phyloP scores from a whole-genome alignment of 352 stramenopile species.

The Phytopythium boreale region DNA sequence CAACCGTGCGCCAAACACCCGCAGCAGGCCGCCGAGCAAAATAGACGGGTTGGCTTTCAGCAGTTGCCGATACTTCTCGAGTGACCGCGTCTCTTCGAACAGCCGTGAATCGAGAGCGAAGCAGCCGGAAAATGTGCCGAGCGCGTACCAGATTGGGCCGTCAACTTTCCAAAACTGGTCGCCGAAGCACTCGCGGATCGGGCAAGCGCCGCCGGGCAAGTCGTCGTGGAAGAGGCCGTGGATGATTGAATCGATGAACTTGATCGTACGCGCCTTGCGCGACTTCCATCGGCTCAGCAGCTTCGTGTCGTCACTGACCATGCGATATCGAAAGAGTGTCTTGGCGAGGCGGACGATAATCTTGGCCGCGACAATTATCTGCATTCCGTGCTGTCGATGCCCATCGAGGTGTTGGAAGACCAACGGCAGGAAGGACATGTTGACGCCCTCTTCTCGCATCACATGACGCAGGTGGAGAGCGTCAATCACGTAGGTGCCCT shows the following conservation, averaged over 20 bases:
- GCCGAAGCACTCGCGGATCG: slow-evolving; percentile 35
- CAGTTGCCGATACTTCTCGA: slow-evolving; percentile 47
- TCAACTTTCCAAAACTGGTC: slow-evolving; percentile 80
- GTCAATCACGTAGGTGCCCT: slow-evolving; percentile 69
- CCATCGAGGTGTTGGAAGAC: slow-evolving; percentile 43
- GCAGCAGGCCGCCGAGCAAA: slow-evolving; percentile 57
- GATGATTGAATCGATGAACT: slow-evolving; percentile 73
- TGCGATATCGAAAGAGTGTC: slow-evolving; percentile 60
- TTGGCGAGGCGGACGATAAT: slow-evolving; percentile 75
- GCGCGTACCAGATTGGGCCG: slow-evolving; percentile 51
- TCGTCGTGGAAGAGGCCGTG: slow-evolving; percentile 56
- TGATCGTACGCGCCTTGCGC: slow-evolving; percentile 50
- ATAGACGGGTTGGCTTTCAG: slow-evolving; percentile 52
- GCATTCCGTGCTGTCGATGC: slow-evolving; percentile 47
- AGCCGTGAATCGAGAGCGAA: slow-evolving; percentile 38
- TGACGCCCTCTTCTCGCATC: slow-evolving; percentile 60
- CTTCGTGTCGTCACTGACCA: slow-evolving; percentile 47
- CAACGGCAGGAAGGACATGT: slow-evolving; percentile 67
- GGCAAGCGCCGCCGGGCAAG: slow-evolving; percentile 18
- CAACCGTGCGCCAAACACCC: slow-evolving; percentile 52
- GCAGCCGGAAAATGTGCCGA: slow-evolving; percentile 60
- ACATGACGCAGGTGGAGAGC: slow-evolving; percentile 53
- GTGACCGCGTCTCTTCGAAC: slow-evolving; percentile 13
- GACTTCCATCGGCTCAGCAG: slow-evolving; percentile 48
- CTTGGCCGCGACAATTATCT: slow-evolving; percentile 58